Base-by-base conservation (phyloP, 768 basidiomycete species). In the Agrocybe praecox region DNA sequence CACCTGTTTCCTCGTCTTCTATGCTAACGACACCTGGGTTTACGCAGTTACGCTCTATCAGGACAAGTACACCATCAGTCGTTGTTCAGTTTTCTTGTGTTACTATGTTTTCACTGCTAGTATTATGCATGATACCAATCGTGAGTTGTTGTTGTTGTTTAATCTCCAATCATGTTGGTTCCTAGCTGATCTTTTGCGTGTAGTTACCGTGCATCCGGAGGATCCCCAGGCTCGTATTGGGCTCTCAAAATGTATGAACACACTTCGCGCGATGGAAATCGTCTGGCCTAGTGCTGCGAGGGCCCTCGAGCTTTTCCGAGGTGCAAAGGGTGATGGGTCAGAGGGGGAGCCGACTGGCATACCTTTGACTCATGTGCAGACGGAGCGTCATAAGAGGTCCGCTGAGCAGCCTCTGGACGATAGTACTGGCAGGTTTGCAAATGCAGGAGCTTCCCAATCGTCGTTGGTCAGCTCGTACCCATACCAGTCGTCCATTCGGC, bases 51-150 rank as follows among this genome's bases (percentile, higher is more conserved):
- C 78, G 5, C 70, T 82, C 4, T 93, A 89, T 69, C 77, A 78
- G 24, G 85, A 89, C 62, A 80, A 76, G 32, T 88, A 88, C 69
- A 76, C 80, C 43, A 74, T 90, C 55, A 78, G 79, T 47, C 80
- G 81, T 14, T 83, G 83, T 17, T 74, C 90, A 1, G 87, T 86
- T 4, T 92, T 90, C 66, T 72, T 90, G 24, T 87, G 82, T 63
- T 93, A 91, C 65, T 92, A 91, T 64, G 76, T 90, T 15, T 93
- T 93, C 73, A 87, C 87, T 2, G 89, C 90, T 15, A 83, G 84
- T 55, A 84, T 92, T 51, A 90, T 89, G 88, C 91, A 92, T 63
- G 82, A 90, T 46, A 85, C 85, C 2, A 86, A 76, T 40, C 70
- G 90, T 93, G 65, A 62, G 90, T n/a, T n/a, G n/a, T n/a, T n/a